Conservation (phyloP, 305 asterid species). For the Salvia sclarea region DNA sequence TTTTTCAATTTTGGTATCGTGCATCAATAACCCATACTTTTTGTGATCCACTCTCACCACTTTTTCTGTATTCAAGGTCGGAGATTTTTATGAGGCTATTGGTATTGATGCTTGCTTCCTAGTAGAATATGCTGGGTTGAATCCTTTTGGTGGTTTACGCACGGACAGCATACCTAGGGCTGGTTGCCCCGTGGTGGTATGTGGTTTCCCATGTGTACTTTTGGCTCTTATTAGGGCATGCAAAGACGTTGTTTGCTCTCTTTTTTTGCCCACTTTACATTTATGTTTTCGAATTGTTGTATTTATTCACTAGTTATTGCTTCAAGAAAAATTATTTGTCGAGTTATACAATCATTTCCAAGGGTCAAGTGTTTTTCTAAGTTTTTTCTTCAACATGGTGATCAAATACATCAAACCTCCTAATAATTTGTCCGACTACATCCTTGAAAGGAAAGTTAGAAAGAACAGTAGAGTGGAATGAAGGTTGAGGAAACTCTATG, state of each 20-base stretch:
- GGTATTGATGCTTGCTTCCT: conserved; percentile 97
- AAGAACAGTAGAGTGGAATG: too few relatives aligned
- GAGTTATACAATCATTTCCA: too few relatives aligned
- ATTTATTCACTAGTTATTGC: neutral
- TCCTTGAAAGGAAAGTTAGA: too few relatives aligned
- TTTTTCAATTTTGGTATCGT: neutral
- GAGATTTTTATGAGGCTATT: conserved; percentile 94
- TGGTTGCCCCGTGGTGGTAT: conserved; percentile 98
- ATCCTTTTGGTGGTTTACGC: conserved; percentile 96
- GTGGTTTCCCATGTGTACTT: conserved; percentile 26
- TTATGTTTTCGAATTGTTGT: neutral
- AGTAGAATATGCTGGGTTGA: conserved; percentile 97
- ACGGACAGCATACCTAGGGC: conserved; percentile 94
- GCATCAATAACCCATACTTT: conserved; percentile 9
- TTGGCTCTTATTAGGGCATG: conserved; percentile 9
- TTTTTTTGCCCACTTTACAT: neutral
- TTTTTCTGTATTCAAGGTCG: conserved; percentile 58
- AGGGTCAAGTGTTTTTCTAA: too few relatives aligned
- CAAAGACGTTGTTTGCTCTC: conserved; percentile 1
- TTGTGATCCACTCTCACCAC: too few relatives aligned
- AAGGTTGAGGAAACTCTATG: too few relatives aligned
- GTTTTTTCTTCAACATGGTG: too few relatives aligned
- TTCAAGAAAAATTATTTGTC: too few relatives aligned
- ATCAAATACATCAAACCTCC: too few relatives aligned
- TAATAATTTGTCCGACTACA: too few relatives aligned